phyloP scores from a whole-genome alignment of 139 green algal genomes.

The Coelastrella sp. region DNA sequence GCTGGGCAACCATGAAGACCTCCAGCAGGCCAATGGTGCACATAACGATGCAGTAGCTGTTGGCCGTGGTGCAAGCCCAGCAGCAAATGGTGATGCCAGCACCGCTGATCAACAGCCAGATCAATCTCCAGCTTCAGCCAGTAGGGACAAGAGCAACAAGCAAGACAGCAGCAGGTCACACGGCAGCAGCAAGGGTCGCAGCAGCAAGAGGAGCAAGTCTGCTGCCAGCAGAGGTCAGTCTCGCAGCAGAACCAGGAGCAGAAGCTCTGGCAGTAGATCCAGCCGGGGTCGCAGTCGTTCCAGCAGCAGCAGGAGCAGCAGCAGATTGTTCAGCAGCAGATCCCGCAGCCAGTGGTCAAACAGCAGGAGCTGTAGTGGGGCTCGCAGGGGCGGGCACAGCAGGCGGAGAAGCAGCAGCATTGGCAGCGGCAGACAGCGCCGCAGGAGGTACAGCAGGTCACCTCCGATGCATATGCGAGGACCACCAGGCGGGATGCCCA shows the following conservation, averaged over 20 bases:
- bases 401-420: not conserved
- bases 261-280: not conserved
- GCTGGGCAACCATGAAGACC: no score
- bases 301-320: not conserved
- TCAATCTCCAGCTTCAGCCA: not conserved
- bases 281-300: not conserved
- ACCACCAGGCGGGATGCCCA: not conserved
- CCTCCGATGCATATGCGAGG: slow-evolving; percentile 9
- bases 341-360: not conserved
- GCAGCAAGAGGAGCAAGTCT: not conserved
- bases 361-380: slow-evolving; percentile 8
- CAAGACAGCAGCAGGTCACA: not conserved
- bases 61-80: not conserved
- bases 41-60: not conserved
- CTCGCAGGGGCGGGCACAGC: not conserved
- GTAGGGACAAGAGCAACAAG: not conserved
- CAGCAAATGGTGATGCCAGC: not conserved
- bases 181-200: not conserved
- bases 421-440: not conserved
- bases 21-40: not conserved
- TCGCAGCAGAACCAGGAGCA: slow-evolving; percentile 16
- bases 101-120: not conserved
- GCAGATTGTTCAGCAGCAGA: slow-evolving; percentile 5
- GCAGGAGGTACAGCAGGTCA: slow-evolving; percentile 12
- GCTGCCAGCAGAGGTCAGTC: not conserved